phyloP scores from a whole-genome alignment of 2,329 filamentous ascomycete genomes.

The Nigrospora oryzae region DNA sequence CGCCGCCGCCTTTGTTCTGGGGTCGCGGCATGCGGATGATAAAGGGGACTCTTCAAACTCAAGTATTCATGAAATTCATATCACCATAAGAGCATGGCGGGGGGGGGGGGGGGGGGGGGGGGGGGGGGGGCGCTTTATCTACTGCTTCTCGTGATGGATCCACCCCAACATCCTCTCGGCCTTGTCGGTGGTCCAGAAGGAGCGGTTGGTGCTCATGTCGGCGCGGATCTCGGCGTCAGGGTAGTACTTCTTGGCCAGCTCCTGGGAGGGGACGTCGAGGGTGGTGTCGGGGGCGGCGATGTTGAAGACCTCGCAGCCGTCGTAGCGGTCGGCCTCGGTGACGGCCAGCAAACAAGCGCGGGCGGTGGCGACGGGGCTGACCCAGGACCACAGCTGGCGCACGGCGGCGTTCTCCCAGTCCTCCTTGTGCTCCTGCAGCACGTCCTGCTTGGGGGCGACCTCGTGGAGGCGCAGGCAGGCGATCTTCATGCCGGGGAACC shows the following conservation, averaged over 20 bases:
- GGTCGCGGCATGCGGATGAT: too few species aligned
- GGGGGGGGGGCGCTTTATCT: slow-evolving; percentile 11
- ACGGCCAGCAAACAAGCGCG: slow-evolving; percentile 24
- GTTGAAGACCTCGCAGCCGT: slow-evolving; percentile 25
- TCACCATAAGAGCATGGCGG: too few species aligned
- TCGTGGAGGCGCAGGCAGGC: slow-evolving; percentile 27
- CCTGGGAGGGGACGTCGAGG: slow-evolving; percentile 11
- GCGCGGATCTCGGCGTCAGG: slow-evolving; percentile 14
- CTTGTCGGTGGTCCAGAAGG: slow-evolving; percentile 13
- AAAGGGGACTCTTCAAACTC: too few species aligned
- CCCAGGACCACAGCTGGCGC: slow-evolving; percentile 27
- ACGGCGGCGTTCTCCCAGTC: slow-evolving; percentile 24
- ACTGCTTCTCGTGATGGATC: slow-evolving; percentile 9
- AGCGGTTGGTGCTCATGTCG: slow-evolving; percentile 13
- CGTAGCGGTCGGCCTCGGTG: slow-evolving; percentile 19
- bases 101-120: too few species aligned
- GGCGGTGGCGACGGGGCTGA: slow-evolving; percentile 22
- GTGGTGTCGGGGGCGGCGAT: slow-evolving; percentile 22
- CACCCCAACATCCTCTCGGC: slow-evolving; percentile 9
- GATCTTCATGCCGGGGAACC: slow-evolving; percentile 27
- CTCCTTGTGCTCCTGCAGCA: slow-evolving; percentile 20
- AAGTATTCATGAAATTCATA: too few species aligned
- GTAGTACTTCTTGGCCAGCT: slow-evolving; percentile 15
- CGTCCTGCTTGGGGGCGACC: slow-evolving; percentile 18
- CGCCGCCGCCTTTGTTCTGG: too few species aligned